A percentile compares a stretch with the other conserved stretches of the same genome.
Conservation (phyloP, 2,329 filamentous ascomycete genomes). For the Fusarium mexicanum region DNA sequence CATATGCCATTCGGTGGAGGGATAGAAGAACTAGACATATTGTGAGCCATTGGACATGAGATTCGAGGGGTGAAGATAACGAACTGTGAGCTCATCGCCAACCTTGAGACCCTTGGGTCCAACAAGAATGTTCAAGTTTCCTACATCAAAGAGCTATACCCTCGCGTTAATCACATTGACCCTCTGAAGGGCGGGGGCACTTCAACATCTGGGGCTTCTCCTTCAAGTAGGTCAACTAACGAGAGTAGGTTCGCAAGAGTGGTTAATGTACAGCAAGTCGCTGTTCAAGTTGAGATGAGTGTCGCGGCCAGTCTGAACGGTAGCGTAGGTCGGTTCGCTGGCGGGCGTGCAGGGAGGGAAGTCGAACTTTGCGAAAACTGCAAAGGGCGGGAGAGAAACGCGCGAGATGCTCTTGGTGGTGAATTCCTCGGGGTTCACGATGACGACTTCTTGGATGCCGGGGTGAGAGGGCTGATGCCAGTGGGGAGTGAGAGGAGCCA, state of each 20-base stretch:
- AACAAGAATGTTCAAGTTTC: constrained; percentile 65
- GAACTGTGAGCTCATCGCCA: constrained; percentile 68
- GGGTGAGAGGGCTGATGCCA: constrained; percentile 71
- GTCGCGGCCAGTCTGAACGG: constrained; percentile 67
- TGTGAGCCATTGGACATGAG: neutral
- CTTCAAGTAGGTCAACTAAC: constrained; percentile 54
- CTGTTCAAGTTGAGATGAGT: constrained; percentile 71
- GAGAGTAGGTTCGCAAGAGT: constrained; percentile 72
- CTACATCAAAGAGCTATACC: constrained; percentile 67
- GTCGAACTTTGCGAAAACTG: constrained; percentile 71
- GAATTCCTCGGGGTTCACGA: constrained; percentile 63
- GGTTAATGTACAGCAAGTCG: constrained; percentile 74
- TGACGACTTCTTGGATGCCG: constrained; percentile 62
- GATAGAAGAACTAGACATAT: constrained; percentile 71
- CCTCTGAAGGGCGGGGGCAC: neutral
- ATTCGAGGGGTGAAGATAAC: neutral
- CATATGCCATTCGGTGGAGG: constrained; percentile 80
- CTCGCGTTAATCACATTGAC: constrained; percentile 12
- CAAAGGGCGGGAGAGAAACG: constrained; percentile 67
- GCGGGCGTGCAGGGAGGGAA: constrained; percentile 71
- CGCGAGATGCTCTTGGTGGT: constrained; percentile 69
- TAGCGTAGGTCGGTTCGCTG: constrained; percentile 68
- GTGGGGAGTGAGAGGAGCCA: constrained; percentile 67
- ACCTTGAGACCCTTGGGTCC: constrained; percentile 63
- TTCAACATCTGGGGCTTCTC: constrained; percentile 14